phyloP scores from a whole-genome alignment of 2,329 filamentous ascomycete species.

The Exophiala calicioides region DNA sequence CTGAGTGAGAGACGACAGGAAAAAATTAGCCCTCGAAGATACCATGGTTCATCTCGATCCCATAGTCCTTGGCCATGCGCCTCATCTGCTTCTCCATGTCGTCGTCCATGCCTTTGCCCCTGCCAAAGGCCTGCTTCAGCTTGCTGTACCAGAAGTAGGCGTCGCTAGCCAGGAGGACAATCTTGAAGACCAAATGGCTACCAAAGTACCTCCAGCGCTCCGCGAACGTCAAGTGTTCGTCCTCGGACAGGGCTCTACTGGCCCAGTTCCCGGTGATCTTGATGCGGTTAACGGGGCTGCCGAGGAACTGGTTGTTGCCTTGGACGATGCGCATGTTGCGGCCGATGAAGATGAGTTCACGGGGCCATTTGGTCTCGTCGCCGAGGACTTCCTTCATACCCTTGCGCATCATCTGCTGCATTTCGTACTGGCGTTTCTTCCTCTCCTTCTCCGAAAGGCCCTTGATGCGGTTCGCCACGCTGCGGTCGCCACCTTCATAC shows the following conservation, averaged over 20 bases:
- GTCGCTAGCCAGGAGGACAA: conserved; percentile 75
- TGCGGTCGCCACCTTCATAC: conserved; percentile 79
- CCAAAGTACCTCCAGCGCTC: conserved; percentile 70
- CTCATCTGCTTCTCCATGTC: conserved; percentile 87
- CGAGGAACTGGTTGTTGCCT: conserved; percentile 87
- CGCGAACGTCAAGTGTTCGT: conserved; percentile 61
- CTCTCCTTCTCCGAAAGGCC: conserved; percentile 57
- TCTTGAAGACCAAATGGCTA: conserved; percentile 77
- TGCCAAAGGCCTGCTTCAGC: conserved; percentile 72
- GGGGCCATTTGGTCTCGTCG: conserved; percentile 85
- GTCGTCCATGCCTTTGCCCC: conserved; percentile 88
- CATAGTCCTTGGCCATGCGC: conserved; percentile 84
- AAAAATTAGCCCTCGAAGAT: conserved; percentile 79
- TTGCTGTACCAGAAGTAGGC: conserved; percentile 80
- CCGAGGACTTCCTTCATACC: conserved; percentile 77
- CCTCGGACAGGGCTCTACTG: conserved; percentile 76
- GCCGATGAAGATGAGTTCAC: conserved; percentile 88
- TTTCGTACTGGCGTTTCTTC: conserved; percentile 68
- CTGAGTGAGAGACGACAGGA: no score
- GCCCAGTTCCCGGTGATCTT: conserved; percentile 95
- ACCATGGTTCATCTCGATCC: conserved; percentile 83
- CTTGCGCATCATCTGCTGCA: conserved; percentile 71
- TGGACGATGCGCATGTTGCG: conserved; percentile 91
- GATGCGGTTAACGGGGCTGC: conserved; percentile 83
- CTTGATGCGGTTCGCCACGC: conserved; percentile 62